phyloP scores from a whole-genome alignment of 1,284 basidiomycete genomes.

The Ceratobasidium sp. region DNA sequence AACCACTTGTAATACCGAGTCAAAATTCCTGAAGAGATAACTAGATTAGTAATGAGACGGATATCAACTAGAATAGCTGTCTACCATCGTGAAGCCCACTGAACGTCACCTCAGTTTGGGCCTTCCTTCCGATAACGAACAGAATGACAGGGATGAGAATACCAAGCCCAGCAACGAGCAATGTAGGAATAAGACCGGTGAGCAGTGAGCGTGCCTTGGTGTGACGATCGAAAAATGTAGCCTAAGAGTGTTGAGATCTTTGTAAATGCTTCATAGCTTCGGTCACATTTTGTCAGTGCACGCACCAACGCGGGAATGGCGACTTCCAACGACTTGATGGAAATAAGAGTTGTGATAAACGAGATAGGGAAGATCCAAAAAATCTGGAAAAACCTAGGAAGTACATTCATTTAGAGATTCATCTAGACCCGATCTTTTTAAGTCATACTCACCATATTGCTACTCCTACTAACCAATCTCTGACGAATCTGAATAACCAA shows the following conservation, averaged over 20 bases:
- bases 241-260: conserved; percentile 2
- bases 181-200: conserved; percentile 48
- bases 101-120: conserved; percentile 51
- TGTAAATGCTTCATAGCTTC: no score
- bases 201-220: conserved; percentile 46
- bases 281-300: conserved; percentile 15
- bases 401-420: conserved; percentile 1
- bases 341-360: conserved; percentile 43
- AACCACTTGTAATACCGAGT: conserved; percentile 51
- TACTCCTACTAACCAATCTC: conserved; percentile 37
- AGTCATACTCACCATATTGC: conserved; percentile 44
- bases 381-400: conserved; percentile 48
- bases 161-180: conserved; percentile 49
- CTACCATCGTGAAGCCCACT: conserved; percentile 49
- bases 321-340: conserved; percentile 40
- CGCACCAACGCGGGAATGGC: conserved; percentile 38
- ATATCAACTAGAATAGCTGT: background rate
- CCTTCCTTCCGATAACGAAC: conserved; percentile 51
- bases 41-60: background rate
- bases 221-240: conserved; percentile 44
- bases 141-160: conserved; percentile 49
- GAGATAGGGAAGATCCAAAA: conserved; percentile 49
- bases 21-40: conserved; percentile 46
- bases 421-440: background rate
- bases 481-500: conserved; percentile 28